Evolutionary conservation across 768 basidiomycete genomes (phyloP), one percentile per base, ranked within the genome.

Genomic region (Gyrodon lividus): DNA sequence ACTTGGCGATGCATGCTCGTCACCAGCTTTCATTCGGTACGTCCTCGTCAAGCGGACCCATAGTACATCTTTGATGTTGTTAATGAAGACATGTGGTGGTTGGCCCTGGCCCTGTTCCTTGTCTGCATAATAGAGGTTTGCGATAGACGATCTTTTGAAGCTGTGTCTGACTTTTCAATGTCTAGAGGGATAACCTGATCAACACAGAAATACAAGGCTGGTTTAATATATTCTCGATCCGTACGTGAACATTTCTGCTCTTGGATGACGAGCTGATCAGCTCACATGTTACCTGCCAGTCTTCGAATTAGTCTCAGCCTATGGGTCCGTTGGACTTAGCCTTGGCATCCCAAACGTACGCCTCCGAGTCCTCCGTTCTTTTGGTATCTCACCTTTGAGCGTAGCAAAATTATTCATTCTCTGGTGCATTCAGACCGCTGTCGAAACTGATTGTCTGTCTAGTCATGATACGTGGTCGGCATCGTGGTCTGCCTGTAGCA

Each of bases 391-490:
- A 48, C 12, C 46, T 26, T 13, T 28, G 46, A 7, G 31, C 22
- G 4, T 56, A 97, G 93, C 76, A 81, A 64, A 87, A 89, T 64
- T 91, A 82, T 60, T 91, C 90, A 0, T 79, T 98, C 48, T 81
- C 82, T 5, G 95, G 92, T 2, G 81, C 86, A 9, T 83, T 95
- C 52, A 74, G 77, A 13, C 80, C 87, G 0, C 69, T 97, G 5
- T 94, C 93, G 0, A 98, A 98, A 68, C 77, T 98, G 31, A 83
- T 98, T 50, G 59, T 98, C 23, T 86, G 84, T 62, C 67, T 81
- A 9, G 92, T 98, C 58, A 98, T 98, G 92, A 78, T 99, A 54
- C 88, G 97, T 51, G 93, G 94, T 7, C 81, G 92, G 12, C 94
- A 98, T 68, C 86, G 94, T 42, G 91, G 92, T 33, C 72, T 93